These are phyloP conservation scores for Toxicodendron radicans DNA, from an alignment of 345 rosid genomes.

Conservation along the genomic window DNA sequence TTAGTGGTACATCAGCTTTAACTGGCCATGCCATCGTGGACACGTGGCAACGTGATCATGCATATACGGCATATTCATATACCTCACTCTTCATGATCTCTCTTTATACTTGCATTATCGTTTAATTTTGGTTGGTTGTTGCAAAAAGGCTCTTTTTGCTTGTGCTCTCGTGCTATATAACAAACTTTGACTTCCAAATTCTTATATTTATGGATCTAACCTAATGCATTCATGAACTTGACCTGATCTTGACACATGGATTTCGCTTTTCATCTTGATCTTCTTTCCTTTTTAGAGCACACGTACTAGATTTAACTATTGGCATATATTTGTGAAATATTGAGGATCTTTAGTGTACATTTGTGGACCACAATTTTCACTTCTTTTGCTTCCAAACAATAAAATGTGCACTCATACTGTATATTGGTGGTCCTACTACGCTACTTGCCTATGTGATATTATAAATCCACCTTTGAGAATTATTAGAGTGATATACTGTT, in stretches of 20 bases:
- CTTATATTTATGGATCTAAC: constrained; percentile 4
- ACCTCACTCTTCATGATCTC: no score
- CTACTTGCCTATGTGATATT: no score
- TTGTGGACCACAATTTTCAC: constrained; percentile 7
- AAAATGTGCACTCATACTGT: no score
- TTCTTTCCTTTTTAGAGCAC: neutral
- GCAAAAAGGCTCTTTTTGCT: neutral
- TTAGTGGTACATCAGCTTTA: constrained; percentile 28
- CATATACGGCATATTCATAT: no score
- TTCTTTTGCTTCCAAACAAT: neutral
- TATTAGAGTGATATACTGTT: no score
- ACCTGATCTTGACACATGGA: constrained; percentile 23
- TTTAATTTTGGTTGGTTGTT: neutral
- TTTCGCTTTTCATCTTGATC: neutral
- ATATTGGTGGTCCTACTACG: no score
- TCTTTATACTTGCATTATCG: neutral
- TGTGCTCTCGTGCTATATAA: neutral
- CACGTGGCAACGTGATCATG: constrained; percentile 20
- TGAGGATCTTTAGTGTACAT: neutral
- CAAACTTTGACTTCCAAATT: constrained; percentile 16
- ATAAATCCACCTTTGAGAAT: no score
- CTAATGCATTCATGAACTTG: constrained; percentile 22
- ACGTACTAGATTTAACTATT: neutral
- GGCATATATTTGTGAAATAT: constrained; percentile 17
- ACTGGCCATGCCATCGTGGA: constrained; percentile 21